Percentiles rank a stretch among this genome's conserved stretches.
These are phyloP conservation scores for Candida xiaguanensis DNA, from an alignment of 805 yeast genomes.

Conservation along the genomic window DNA sequence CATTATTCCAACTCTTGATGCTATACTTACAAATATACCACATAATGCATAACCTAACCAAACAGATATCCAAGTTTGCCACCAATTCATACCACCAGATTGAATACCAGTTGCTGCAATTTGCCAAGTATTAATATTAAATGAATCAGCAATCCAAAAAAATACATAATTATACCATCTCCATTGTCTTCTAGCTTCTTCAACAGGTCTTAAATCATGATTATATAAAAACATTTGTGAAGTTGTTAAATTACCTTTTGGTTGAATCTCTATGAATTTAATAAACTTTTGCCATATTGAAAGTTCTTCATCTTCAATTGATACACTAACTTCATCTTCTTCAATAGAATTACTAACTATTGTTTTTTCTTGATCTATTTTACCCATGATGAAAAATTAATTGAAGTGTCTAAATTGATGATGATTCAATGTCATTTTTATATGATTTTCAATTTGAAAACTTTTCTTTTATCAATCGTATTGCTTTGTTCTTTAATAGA, in stretches of 20 bases:
- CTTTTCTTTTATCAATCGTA: neutral
- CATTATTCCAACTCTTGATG: constrained; percentile 75
- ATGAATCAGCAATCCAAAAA: constrained; percentile 88
- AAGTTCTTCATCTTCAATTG: constrained; percentile 1
- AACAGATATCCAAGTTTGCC: constrained; percentile 87
- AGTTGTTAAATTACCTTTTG: constrained; percentile 42
- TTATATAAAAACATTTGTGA: constrained; percentile 67
- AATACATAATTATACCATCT: constrained; percentile 74
- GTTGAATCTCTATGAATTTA: constrained; percentile 10
- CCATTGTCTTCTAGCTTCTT: constrained; percentile 75
- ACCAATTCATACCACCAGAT: constrained; percentile 75
- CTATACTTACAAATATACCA: constrained; percentile 64
- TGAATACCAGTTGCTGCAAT: constrained; percentile 82
- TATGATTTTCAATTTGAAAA: neutral
- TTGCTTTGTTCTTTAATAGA: no score
- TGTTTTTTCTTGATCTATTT: neutral
- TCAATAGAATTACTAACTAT: neutral
- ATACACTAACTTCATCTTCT: constrained; percentile 1
- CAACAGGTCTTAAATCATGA: constrained; percentile 77
- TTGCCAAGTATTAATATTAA: constrained; percentile 88
- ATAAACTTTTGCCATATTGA: constrained; percentile 5
- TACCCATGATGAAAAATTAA: neutral
- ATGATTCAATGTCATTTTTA: neutral
- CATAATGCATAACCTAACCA: constrained; percentile 79
- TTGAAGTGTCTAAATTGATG: no score